Evolutionary conservation across 768 basidiomycete species (phyloP), one percentile per base, ranked within the genome.

Genomic region (Leucosporidium scottii): DNA sequence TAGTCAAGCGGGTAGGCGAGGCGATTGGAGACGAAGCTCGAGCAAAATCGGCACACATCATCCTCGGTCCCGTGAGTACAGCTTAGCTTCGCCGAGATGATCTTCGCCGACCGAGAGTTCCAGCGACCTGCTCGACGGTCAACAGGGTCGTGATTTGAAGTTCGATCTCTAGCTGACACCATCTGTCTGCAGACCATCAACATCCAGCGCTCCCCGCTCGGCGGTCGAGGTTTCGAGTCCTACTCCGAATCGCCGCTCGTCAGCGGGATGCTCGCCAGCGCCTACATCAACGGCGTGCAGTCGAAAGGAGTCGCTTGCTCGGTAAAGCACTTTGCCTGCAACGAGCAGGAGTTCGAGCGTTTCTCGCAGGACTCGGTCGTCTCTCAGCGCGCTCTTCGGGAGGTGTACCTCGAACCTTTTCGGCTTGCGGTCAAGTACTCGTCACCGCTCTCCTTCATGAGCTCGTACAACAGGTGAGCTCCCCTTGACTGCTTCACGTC

Each of bases 1-100:
- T 85, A 10, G 81, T 82, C 18, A 68, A 68, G 21, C 72, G 79
- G 49, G 79, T 85, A 25, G 85, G 84, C 15, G 75, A 81, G 54
- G 82, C 83, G 17, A 78, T 86, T 3, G 84, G 81, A 3, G 82
- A 84, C 28, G 85, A 86, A 74, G 79, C 80, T 58, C 78, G 81
- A 13, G 83, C 83, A 15, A 83, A 84, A 76, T 80, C 83, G 77
- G 71, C 64, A 44, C 72, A 55, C 63, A 67, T 57, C 64, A 51
- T 75, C 12, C 62, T 76, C 48, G 75, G 76, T 4, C 78, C 78
- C 25, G 21, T 54, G 25, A 28, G n/a, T 54, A 18, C 6, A 5
- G 34, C 34, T 5, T 12, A 5, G 34, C 5, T n/a, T n/a, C n/a
- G n/a, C n/a, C n/a, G n/a, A n/a, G n/a, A n/a, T n/a, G n/a, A n/a